phyloP scores from a whole-genome alignment of 2,329 filamentous ascomycete species.

The Lojkania enalia region DNA sequence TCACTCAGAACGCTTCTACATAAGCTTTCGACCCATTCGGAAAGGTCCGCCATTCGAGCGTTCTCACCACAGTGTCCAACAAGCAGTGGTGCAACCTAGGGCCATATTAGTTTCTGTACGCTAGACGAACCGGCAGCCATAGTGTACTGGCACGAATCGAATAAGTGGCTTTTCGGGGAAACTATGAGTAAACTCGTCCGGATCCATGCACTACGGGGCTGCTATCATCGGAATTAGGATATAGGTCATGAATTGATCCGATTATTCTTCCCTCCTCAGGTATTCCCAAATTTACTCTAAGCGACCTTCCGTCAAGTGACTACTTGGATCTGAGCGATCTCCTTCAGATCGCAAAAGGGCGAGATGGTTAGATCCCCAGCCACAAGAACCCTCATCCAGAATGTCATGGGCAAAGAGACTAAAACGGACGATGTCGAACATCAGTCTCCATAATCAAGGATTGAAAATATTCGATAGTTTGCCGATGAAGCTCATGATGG shows the following conservation, averaged over 20 bases:
- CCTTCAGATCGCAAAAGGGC: too few species aligned
- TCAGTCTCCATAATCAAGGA: slow-evolving; percentile 12
- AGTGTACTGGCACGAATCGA: slow-evolving; percentile 8
- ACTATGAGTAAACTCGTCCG: slow-evolving; percentile 6
- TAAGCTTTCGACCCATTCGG: slow-evolving; percentile 7
- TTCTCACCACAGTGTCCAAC: slow-evolving; percentile 8
- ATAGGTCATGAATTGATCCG: slow-evolving; percentile 7
- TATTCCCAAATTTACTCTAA: slow-evolving; percentile 11
- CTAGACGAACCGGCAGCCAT: too few species aligned
- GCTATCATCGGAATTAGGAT: slow-evolving; percentile 13
- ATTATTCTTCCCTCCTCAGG: slow-evolving; percentile 7
- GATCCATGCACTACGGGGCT: slow-evolving; percentile 14
- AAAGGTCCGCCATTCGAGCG: slow-evolving; percentile 7
- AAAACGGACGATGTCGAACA: slow-evolving; percentile 13
- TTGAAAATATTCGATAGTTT: slow-evolving; percentile 4
- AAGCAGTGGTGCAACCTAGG: slow-evolving; percentile 7
- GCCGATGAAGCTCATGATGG: slow-evolving; percentile 8
- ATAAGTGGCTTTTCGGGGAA: slow-evolving; percentile 12
- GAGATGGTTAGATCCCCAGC: neutral
- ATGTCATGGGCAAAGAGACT: slow-evolving; percentile 7
- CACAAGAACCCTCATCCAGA: neutral
- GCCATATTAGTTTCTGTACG: neutral
- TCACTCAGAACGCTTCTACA: slow-evolving; percentile 5
- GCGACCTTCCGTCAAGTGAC: neutral
- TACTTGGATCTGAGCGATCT: too few species aligned